These are phyloP conservation scores for Linderniella brevidens DNA, from an alignment of 257 asterid species.

Conservation along the genomic window DNA sequence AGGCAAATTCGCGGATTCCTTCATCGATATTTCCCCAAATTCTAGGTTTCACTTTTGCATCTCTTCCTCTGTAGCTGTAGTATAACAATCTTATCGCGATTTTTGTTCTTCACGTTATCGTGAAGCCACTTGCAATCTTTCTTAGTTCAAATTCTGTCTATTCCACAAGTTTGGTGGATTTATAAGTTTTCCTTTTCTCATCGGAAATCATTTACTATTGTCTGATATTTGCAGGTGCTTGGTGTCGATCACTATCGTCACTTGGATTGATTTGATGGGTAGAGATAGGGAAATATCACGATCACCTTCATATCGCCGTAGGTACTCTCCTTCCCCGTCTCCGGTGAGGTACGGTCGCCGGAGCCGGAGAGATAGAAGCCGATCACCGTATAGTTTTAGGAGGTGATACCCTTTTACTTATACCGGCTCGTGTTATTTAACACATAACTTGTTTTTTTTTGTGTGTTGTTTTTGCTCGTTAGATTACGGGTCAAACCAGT, in stretches of 20 bases:
- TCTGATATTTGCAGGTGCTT: not conserved
- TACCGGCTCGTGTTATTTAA: conserved; percentile 5
- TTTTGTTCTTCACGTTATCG: too few species aligned
- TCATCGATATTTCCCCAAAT: too few species aligned
- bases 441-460: too few species aligned
- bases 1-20: too few species aligned
- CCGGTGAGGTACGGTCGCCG: conserved; percentile 73
- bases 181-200: not conserved
- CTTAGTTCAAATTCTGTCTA: not conserved
- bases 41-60: too few species aligned
- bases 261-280: conserved; percentile 28
- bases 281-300: conserved; percentile 72
- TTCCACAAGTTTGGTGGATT: not conserved
- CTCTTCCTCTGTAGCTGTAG: too few species aligned
- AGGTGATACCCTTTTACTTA: conserved; percentile 87
- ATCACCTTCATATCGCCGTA: conserved; percentile 67
- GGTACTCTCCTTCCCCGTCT: conserved; percentile 77
- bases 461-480: too few species aligned
- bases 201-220: not conserved
- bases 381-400: conserved; percentile 73
- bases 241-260: not conserved
- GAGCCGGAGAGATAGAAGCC: conserved; percentile 75
- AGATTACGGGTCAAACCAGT: too few species aligned
- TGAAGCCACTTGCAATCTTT: too few species aligned
- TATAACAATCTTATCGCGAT: too few species aligned